These are phyloP conservation scores for Starmerella roubikii DNA, from an alignment of 805 yeast species.

Conservation along the genomic window DNA sequence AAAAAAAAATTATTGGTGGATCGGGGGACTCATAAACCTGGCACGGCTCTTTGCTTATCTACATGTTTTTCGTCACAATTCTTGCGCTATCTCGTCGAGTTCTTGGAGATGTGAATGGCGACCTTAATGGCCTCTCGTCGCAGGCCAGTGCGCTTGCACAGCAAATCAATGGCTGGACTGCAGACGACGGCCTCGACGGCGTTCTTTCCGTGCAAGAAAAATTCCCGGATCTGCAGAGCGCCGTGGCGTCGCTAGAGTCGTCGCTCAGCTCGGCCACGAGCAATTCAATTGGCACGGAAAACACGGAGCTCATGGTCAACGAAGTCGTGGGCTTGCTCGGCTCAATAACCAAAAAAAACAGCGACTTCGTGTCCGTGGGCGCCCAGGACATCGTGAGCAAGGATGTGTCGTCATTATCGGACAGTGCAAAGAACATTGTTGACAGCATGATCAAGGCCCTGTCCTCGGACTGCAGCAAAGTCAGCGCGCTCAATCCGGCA, in stretches of 20 bases:
- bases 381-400: slow-evolving; percentile 17
- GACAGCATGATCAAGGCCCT: slow-evolving; percentile 13
- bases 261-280: slow-evolving; percentile 9
- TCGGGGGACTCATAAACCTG: too few species aligned
- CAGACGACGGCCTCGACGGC: slow-evolving; percentile 14
- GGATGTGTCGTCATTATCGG: slow-evolving; percentile 18
- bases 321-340: slow-evolving; percentile 17
- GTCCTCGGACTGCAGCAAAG: slow-evolving; percentile 11
- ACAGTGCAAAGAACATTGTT: slow-evolving; percentile 18
- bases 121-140: background rate
- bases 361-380: slow-evolving; percentile 20
- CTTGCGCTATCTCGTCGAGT: too few species aligned
- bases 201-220: slow-evolving; percentile 23
- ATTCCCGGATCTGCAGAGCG: slow-evolving; percentile 17
- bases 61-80: too few species aligned
- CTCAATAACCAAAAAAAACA: slow-evolving; percentile 19
- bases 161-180: background rate
- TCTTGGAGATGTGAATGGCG: background rate
- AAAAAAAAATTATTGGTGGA: too few species aligned
- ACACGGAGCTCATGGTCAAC: slow-evolving; percentile 9
- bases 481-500: slow-evolving; percentile 9
- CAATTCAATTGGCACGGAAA: slow-evolving; percentile 10
- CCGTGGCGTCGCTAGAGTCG: slow-evolving; percentile 14
- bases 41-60: too few species aligned
- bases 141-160: background rate